Conservation (phyloP, 176 grass and related monocot species). For the Aegilops umbellulata region DNA sequence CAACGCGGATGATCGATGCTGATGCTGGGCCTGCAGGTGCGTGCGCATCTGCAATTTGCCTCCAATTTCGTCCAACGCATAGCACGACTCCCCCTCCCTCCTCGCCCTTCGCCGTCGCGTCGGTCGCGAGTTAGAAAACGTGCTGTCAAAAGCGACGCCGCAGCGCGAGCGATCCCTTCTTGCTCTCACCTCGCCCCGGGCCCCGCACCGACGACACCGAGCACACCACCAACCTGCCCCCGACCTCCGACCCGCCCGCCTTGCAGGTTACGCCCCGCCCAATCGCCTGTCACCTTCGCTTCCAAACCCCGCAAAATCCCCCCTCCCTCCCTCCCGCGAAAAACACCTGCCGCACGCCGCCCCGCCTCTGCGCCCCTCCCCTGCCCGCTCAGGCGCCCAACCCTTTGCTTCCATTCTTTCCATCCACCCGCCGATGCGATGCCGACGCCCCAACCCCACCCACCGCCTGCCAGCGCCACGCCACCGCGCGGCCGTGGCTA, state of each 20-base stretch:
- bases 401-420: conserved; percentile 95
- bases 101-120: background rate
- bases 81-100: background rate
- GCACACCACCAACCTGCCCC: conserved; percentile 12
- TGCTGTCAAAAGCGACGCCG: conserved; percentile 32
- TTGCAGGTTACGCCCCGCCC: conserved; percentile 40
- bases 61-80: background rate
- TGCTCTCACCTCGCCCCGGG: background rate
- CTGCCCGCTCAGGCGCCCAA: conserved; percentile 31
- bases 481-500: conserved; percentile 33
- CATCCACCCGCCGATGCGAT: conserved; percentile 86
- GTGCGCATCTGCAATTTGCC: background rate
- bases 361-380: background rate
- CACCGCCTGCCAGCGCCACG: conserved; percentile 40
- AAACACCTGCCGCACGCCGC: conserved; percentile 45
- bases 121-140: background rate
- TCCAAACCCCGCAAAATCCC: conserved; percentile 65
- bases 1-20: too few species aligned
- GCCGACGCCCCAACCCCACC: conserved; percentile 71
- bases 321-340: conserved; percentile 9
- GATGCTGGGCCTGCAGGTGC: too few species aligned
- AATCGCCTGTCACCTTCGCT: conserved; percentile 53
- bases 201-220: background rate
- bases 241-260: conserved; percentile 35
- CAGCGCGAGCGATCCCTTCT: conserved; percentile 25